These are phyloP conservation scores for Butyriboletus loyo DNA, from an alignment of 768 basidiomycete species.

Conservation along the genomic window DNA sequence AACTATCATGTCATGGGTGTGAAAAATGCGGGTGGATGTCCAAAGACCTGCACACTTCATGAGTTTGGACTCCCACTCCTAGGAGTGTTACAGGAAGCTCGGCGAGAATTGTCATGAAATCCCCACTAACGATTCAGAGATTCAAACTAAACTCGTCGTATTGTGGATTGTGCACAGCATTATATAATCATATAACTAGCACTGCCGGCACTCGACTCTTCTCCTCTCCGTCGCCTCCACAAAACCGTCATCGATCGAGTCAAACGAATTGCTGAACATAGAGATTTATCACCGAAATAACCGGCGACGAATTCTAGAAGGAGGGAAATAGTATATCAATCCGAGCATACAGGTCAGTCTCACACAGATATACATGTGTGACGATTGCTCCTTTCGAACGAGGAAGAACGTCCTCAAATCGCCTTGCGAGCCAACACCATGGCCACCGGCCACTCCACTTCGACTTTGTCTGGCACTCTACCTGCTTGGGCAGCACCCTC, in stretches of 20 bases:
- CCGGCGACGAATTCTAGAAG: too few relatives aligned
- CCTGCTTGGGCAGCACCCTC: constrained; percentile 32
- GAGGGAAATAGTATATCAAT: too few relatives aligned
- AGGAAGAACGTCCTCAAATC: not conserved
- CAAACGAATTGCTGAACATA: too few relatives aligned
- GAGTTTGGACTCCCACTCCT: not conserved
- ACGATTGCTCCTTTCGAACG: too few relatives aligned
- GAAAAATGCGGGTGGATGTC: not conserved
- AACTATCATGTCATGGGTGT: constrained; percentile 2
- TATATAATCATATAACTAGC: too few relatives aligned
- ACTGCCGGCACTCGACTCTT: too few relatives aligned
- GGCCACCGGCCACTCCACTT: constrained; percentile 41
- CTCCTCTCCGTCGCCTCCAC: too few relatives aligned
- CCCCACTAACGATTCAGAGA: constrained; percentile 9
- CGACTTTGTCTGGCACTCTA: constrained; percentile 26
- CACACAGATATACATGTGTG: too few relatives aligned
- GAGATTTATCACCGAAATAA: too few relatives aligned
- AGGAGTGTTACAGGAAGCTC: constrained; percentile 10
- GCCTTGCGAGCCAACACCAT: constrained; percentile 19
- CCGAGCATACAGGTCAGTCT: not conserved
- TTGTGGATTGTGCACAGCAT: too few relatives aligned
- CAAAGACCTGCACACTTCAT: constrained; percentile 4
- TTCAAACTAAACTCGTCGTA: constrained; percentile 7
- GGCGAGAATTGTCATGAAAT: not conserved
- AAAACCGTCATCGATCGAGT: too few relatives aligned